A percentile compares a stretch with the other conserved stretches of the same genome.
Conservation (phyloP, 2,329 filamentous ascomycete genomes). For the Apiospora marii region DNA sequence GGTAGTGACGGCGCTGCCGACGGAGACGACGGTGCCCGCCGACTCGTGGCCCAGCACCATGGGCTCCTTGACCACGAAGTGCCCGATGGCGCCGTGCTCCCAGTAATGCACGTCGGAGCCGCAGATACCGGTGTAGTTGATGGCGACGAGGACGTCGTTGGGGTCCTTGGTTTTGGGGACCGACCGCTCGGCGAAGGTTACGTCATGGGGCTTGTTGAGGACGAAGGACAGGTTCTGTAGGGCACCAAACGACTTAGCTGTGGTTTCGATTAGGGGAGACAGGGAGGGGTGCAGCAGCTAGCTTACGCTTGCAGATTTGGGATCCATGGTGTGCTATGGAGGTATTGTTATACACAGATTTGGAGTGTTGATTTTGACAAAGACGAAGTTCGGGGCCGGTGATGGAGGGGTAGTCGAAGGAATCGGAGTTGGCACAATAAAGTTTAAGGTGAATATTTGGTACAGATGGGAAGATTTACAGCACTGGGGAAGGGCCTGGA, state of each 20-base stretch:
- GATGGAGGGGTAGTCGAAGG: neutral
- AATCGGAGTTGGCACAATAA: neutral
- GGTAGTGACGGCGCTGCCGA: slow-evolving; percentile 69
- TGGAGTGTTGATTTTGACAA: neutral
- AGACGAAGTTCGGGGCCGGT: neutral
- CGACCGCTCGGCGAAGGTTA: slow-evolving; percentile 78
- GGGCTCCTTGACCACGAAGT: slow-evolving; percentile 82
- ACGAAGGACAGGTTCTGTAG: slow-evolving; percentile 82
- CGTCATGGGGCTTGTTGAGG: slow-evolving; percentile 77
- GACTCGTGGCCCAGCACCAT: slow-evolving; percentile 80
- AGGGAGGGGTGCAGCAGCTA: slow-evolving; percentile 20
- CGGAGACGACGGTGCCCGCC: slow-evolving; percentile 77
- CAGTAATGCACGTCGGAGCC: slow-evolving; percentile 91
- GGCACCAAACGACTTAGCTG: neutral
- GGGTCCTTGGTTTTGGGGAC: slow-evolving; percentile 71
- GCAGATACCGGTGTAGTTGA: slow-evolving; percentile 89
- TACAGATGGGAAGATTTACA: neutral
- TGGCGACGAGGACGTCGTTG: slow-evolving; percentile 81
- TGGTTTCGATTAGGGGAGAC: too few relatives aligned
- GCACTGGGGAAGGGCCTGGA: neutral
- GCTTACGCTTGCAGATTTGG: slow-evolving; percentile 38
- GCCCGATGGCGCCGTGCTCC: slow-evolving; percentile 84
- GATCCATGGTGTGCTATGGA: slow-evolving; percentile 35
- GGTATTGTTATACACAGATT: neutral
- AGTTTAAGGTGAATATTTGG: neutral